Evolutionary conservation across 106 monocot species (phyloP), one percentile per base, ranked within the genome.

Genomic region (Xerophyta viscosa): DNA sequence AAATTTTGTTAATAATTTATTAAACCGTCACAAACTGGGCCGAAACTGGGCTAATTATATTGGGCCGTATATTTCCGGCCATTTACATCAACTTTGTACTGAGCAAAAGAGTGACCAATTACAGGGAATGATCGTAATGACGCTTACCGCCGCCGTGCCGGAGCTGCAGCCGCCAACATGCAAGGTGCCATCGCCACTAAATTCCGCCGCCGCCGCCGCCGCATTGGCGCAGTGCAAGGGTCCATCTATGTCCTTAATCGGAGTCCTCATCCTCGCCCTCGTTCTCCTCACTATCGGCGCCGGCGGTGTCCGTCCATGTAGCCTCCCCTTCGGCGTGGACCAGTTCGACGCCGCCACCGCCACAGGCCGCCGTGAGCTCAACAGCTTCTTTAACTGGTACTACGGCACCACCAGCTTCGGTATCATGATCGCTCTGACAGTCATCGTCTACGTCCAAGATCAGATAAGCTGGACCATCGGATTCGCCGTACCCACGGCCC

Each of bases 321-420:
- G 67, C 66, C 74, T 87, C 27, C 66, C 87, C 8, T 93, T 93
- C 37, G 92, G 87, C 11, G 82, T 73, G 0, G 92, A 93, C 83
- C 92, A 93, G 49, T 93, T 93, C 69, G 57, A 93, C 41, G 73
- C 83, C 1, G 29, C 47, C 10, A 87, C 83, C 0, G 87, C 80
- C 18, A 56, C 68, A 0, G 87, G 87, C 1, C 46, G 54, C 60
- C 58, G 62, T 27, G 87, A 80, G 21, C 83, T 92, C 71, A 71
- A 65, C 71, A 93, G 87, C 66, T 93, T 93, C 80, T 87, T 93
- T 79, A 90, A 84, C 62, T 81, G 84, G 80, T 90, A 84, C 77
- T 93, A 87, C 71, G 76, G 83, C 65, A 77, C 83, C 29, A 70
- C 77, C 74, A 80, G 80, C 8, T 24, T 67, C 13, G 71, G 87